Evolutionary conservation across 176 grass and related monocot genomes (phyloP), one percentile per base, ranked within the genome.

Genomic region (Lolium rigidum): DNA sequence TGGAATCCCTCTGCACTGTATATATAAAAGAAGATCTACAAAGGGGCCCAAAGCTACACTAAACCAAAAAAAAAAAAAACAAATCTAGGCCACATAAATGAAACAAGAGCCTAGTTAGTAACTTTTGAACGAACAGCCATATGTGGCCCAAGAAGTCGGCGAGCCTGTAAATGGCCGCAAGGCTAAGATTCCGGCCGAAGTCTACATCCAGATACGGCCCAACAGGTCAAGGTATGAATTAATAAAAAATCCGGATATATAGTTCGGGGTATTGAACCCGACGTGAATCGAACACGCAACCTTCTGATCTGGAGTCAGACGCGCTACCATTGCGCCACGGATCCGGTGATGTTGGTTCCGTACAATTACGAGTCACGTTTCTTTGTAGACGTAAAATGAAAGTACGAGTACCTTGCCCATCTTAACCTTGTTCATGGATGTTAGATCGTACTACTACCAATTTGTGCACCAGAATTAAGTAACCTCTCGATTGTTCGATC

Each of bases 281-380:
- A 95, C 96, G 90, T 98, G 93, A 95, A 98, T 98, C 93, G 92
- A 98, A 92, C 93, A 94, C 91, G 93, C 96, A 94, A 92, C 90
- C 92, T 98, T 95, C 92, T 98, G 90, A 95, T 98, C 97, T 98
- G 94, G 94, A 95, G 97, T 95, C 92, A 95, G 90, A 95, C 87
- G 94, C 90, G 92, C 92, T 95, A 95, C 93, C 93, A 95, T 98
- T 94, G 90, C 92, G 93, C 93, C 93, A 98, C 88, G 88, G 92
- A 95, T 95, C 93, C 88, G 15, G 0, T 10, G 7, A 6, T 55
- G 52, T 10, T 47, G 2, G 0, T 10, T 9, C 1, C 46, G 46
- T 47, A 47, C 31, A 35, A 35, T 35, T 35, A 35, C 1, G 2
- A 3, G 1, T 35, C 2, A 35, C 31, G 31, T 35, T 35, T 35